Evolutionary conservation across 2,329 filamentous ascomycete species (phyloP), one percentile per base, ranked within the genome.

Genomic region (Penicillium sp.): DNA sequence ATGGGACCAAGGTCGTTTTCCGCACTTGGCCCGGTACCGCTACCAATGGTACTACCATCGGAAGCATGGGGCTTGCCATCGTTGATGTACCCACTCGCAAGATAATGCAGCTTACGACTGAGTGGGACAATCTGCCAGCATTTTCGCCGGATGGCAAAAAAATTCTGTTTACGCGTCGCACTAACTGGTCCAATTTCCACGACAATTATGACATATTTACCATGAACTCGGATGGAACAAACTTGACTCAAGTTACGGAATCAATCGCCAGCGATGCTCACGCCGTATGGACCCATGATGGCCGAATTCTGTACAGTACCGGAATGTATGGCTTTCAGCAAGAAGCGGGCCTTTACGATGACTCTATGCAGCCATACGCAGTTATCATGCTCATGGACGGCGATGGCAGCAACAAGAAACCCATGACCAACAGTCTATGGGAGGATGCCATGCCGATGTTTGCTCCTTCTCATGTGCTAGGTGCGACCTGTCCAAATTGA

Each of bases 81-180:
- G 46, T 62, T 29, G 54, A 64, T 42, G 48, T 64, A 33, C 29
- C 52, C 3, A 59, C 58, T 7, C 70, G 55, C 56, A 69, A 54
- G 27, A 55, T 67, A 12, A 63, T 54, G n/a, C 57, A 60, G 27
- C 62, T 77, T 1, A 76, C 74, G 10, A 60, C 63, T 10, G 62
- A 59, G n/a, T 70, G 68, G 55, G 74, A 77, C 49, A 76, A 75
- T 56, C 63, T 70, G 6, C 75, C 74, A 1, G 60, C 61, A 47
- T 77, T 67, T 61, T 74, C 70, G 0, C 72, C 74, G 0, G 68
- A 75, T 30, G 73, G 74, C 4, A 60, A 68, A 34, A 59, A 58
- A 7, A 75, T 75, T 39, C 64, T 75, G 30, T 75, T 76, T 56
- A 72, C 73, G 2, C 68, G 73, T 27, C 65, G 67, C 32, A 68